A percentile compares a stretch with the other conserved stretches of the same genome.
Evolutionary conservation across 768 basidiomycete species (phyloP).

Genomic region (Agrocybe praecox): DNA sequence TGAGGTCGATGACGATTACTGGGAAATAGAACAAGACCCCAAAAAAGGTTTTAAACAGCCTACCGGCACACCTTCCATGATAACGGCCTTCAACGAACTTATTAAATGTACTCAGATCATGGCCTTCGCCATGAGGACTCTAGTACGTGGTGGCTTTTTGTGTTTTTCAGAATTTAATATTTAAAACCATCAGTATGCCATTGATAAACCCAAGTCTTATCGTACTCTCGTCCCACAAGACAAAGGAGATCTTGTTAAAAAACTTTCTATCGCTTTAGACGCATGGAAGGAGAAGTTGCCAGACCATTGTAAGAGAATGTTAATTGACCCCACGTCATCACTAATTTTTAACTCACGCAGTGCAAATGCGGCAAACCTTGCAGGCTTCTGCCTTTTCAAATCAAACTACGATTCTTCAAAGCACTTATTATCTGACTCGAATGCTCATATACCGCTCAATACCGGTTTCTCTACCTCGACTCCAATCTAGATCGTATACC

Average conservation of each 20-base stretch:
- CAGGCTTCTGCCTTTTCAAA: slow-evolving; percentile 49
- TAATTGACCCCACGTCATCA: background rate
- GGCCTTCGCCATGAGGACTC: slow-evolving; percentile 67
- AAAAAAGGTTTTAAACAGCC: slow-evolving; percentile 68
- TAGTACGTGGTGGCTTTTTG: slow-evolving; percentile 45
- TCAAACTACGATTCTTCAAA: slow-evolving; percentile 60
- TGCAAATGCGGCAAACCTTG: slow-evolving; percentile 60
- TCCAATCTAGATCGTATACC: slow-evolving; percentile 14
- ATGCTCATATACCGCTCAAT: slow-evolving; percentile 77
- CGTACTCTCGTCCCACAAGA: slow-evolving; percentile 52
- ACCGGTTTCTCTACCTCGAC: slow-evolving; percentile 33
- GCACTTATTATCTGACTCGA: slow-evolving; percentile 60
- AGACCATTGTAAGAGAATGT: slow-evolving; percentile 54
- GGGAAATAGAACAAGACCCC: slow-evolving; percentile 55
- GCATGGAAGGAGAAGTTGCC: slow-evolving; percentile 76
- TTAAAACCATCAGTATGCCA: slow-evolving; percentile 55
- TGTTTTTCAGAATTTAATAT: background rate
- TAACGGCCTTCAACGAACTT: slow-evolving; percentile 64
- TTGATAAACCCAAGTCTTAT: slow-evolving; percentile 63
- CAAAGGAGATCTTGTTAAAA: slow-evolving; percentile 60
- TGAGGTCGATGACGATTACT: slow-evolving; percentile 84
- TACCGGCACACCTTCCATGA: slow-evolving; percentile 51
- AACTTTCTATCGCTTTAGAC: slow-evolving; percentile 69
- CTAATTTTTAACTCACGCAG: slow-evolving; percentile 30
- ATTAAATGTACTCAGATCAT: slow-evolving; percentile 71